Conservation (phyloP, 306 rosid genomes). For the Cotoneaster glaucophyllus region DNA sequence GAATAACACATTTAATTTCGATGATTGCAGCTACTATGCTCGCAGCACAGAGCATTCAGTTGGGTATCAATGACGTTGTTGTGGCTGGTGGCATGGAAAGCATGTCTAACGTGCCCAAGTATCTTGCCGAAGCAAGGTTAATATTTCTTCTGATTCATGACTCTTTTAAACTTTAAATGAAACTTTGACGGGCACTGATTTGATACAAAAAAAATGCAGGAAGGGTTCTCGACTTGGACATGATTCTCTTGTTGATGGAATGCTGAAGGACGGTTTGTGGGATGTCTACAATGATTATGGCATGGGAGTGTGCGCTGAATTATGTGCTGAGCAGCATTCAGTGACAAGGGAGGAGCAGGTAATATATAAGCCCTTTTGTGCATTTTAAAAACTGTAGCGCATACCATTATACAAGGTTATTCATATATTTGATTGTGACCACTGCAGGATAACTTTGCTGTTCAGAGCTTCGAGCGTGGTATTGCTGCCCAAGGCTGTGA, state of each 20-base stretch:
- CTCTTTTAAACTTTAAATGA: constrained; percentile 13
- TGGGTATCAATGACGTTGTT: constrained; percentile 87
- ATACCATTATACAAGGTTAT: not conserved
- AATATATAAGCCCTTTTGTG: constrained; percentile 7
- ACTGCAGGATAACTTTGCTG: constrained; percentile 67
- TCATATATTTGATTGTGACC: constrained; percentile 17
- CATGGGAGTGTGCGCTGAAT: constrained; percentile 94
- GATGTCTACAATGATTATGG: constrained; percentile 83
- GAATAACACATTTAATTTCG: constrained; percentile 3
- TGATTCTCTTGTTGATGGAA: constrained; percentile 92
- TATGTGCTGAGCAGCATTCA: constrained; percentile 83
- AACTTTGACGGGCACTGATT: constrained; percentile 13
- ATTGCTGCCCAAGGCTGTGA: constrained; percentile 78
- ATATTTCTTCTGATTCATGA: constrained; percentile 9
- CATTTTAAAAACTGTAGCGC: not conserved
- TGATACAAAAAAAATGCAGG: constrained; percentile 48
- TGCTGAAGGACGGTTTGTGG: constrained; percentile 97
- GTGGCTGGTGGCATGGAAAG: constrained; percentile 99
- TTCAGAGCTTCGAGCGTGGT: constrained; percentile 91
- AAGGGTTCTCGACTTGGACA: constrained; percentile 99
- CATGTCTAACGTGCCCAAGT: constrained; percentile 95
- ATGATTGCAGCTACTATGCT: constrained; percentile 77
- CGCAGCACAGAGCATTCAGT: constrained; percentile 97
- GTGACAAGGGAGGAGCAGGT: constrained; percentile 88
- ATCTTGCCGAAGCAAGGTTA: constrained; percentile 94